Base-by-base conservation (phyloP, 1,284 basidiomycete species). In the Xerocomus subilludens region DNA sequence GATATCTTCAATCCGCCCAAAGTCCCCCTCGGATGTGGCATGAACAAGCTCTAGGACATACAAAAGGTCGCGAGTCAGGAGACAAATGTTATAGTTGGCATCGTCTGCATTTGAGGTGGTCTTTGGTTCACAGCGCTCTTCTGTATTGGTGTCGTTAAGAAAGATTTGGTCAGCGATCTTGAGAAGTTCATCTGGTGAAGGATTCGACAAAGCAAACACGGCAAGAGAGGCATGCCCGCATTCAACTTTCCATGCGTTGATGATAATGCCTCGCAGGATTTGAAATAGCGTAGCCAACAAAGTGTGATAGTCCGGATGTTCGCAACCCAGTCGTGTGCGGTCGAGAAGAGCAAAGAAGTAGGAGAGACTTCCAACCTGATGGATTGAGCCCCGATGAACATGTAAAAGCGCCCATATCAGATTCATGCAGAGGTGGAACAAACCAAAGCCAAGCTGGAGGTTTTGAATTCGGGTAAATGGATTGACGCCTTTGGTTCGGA, bases 1-100 rank as follows among this genome's bases (percentile, higher is more conserved):
- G 5, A 84, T 77, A 60, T 85, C 83, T 69, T 85, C 78, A 4
- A 84, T 68, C 0, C 76, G 64, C 0, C 83, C 82, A 49, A 83
- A 79, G 60, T 85, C 84, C 1, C 84, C 84, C 36, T 68, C 67
- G 6, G 78, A 73, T 2, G 78, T 79, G 1, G 84, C 82, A 8
- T 58, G 8, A 2, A 69, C 72, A 3, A 84, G 74, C 42, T 83
- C 80, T 1, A 51, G 23, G 14, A 84, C 69, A 73, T 80, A 80
- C 5, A 83, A 75, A 1, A 84, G 74, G 66, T 84, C 80, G 1
- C 64, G 76, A 5, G 73, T 73, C 20, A 84, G 77, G 1, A 82
- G 69, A 14, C 67, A 63, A 9, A 80, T 62, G 55, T 83, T 83
- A 20, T 70, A 65, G 58, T 80, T 42, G n/a, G 16, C 62, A 21